Evolutionary conservation across 108 stramenopile species (phyloP), one percentile per base, ranked within the genome.

Genomic region (Nitzschia inconspicua): DNA sequence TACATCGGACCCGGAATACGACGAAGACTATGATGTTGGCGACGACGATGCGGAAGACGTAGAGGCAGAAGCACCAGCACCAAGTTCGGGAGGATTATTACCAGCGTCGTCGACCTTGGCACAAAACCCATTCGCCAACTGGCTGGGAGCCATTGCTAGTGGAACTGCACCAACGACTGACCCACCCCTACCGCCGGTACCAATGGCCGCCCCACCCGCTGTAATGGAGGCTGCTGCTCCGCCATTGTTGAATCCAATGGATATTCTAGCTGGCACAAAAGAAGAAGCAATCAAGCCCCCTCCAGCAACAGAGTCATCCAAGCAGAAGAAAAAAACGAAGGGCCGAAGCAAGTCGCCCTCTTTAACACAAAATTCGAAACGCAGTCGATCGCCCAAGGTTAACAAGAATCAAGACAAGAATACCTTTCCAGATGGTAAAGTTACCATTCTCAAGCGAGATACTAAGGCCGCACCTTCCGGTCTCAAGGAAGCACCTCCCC

Each of bases 71-170:
- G 71, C 47, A 31, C 44, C 48, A 25, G 31, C 56, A 41, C 51
- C 35, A 23, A 20, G 13, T 54, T 42, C 30, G 25, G 22, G 44
- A 22, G 53, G 53, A 13, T 28, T 54, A 25, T 54, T 30, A 54
- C 34, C 36, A 48, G 37, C 13, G 57, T n/a, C n/a, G n/a, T n/a
- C n/a, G n/a, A n/a, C n/a, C n/a, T n/a, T n/a, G n/a, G 65, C 60
- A 44, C 19, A 27, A 7, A 77, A 70, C 55, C 73, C 91, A 19
- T 89, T 88, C 70, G 77, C 85, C 23, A 93, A 89, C 50, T 93
- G 92, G 92, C 64, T 93, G 22, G 87, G 88, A 36, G 65, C 75
- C 46, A 72, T 79, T 62, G 78, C 78, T 14, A 42, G 42, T 1
- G 48, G 32, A 30, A 23, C 35, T 26, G 42, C 57, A 28, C n/a